Percentiles rank a stretch among this genome's conserved stretches.
These are phyloP conservation scores for Solanum gracilifrons DNA, from an alignment of 257 asterid genomes.

Conservation along the genomic window DNA sequence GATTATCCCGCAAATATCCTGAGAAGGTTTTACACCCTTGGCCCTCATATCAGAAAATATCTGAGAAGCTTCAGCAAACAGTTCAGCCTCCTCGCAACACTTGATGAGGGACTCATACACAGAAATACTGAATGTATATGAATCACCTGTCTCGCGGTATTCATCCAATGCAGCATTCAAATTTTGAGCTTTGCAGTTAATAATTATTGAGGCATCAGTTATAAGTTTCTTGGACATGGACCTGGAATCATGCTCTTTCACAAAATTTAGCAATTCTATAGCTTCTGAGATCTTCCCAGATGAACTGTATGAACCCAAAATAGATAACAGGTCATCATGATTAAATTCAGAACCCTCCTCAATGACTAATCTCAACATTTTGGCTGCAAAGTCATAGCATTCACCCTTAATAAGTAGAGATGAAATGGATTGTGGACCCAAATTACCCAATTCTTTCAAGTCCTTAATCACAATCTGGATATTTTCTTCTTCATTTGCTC, in stretches of 20 bases:
- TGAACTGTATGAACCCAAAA: constrained; percentile 74
- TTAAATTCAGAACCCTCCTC: constrained; percentile 43
- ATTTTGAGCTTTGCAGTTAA: constrained; percentile 69
- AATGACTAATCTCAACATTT: constrained; percentile 53
- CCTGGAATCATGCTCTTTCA: constrained; percentile 49
- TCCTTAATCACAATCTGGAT: constrained; percentile 52
- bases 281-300: constrained; percentile 74
- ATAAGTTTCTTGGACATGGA: constrained; percentile 43
- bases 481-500: constrained; percentile 34
- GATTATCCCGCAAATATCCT: constrained; percentile 41
- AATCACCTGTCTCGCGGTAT: constrained; percentile 33
- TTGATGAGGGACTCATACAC: constrained; percentile 59
- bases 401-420: constrained; percentile 67
- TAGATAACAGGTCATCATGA: constrained; percentile 42
- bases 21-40: constrained; percentile 58
- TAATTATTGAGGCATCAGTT: constrained; percentile 65
- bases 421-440: constrained; percentile 53
- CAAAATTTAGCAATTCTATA: constrained; percentile 50
- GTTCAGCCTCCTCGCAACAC: constrained; percentile 47
- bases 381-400: constrained; percentile 68
- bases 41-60: constrained; percentile 81
- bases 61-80: constrained; percentile 73
- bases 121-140: constrained; percentile 29
- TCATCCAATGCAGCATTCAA: constrained; percentile 73
- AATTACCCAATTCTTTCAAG: constrained; percentile 49